Evolutionary conservation across 106 monocot species (phyloP), one percentile per base, ranked within the genome.

Genomic region (Vanilla planifolia): DNA sequence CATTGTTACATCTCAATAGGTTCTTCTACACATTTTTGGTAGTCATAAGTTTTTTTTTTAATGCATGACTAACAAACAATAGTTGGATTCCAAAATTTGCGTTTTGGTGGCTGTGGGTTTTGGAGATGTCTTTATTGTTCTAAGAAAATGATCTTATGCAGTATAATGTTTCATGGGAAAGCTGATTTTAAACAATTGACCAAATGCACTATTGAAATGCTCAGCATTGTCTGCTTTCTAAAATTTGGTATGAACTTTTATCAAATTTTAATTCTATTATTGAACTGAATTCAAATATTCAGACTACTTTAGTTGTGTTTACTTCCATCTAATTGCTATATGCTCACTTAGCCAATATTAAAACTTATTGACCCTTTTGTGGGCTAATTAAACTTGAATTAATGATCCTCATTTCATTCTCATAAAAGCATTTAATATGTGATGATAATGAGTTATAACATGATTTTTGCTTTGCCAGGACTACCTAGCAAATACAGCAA

Each of bases 401-500:
- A 21, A 47, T 47, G 46, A 21, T 47, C 22, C 46, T 22, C 46
- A 20, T 47, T 47, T 2, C 22, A 21, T 47, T 47, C 25, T 48
- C n/a, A 23, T 23, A 24, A 8, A 48, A 48, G 9, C 5, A 48
- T 23, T 15, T 21, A 48, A 23, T 48, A 53, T 30, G 29, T 11
- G 14, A 53, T 53, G 53, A n/a, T 53, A 23, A 25, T 48, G n/a
- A 29, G 9, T 10, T 16, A 53, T 30, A 15, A 29, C 32, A 30
- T 57, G 9, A 8, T 11, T 36, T 57, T 1, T 57, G 20, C 22
- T 34, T 36, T 76, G 61, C 17, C 89, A 96, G 96, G 96, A 96
- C 47, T 96, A 81, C 47, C 79, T 96, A 28, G 80, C 96, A 46
- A 74, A 62, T 66, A 74, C 91, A 46, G 67, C 81, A 71, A 96